phyloP scores from a whole-genome alignment of 108 stramenopile genomes.

The Schizochytrium sp. region DNA sequence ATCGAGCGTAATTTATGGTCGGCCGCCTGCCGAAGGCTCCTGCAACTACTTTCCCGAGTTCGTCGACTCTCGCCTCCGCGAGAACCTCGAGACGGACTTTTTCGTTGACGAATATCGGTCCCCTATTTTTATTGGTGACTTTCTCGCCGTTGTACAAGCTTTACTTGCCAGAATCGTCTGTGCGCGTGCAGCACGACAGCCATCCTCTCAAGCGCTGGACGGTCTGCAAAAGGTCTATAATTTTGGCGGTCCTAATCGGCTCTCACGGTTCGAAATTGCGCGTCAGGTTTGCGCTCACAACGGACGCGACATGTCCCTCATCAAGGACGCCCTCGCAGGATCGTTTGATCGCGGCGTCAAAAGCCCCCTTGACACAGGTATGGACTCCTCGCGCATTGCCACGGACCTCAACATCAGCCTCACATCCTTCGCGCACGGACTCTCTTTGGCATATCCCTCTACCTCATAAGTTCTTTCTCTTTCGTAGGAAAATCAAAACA shows the following conservation, averaged over 20 bases:
- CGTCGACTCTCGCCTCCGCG: background rate
- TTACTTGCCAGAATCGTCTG: background rate
- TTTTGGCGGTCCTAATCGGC: background rate
- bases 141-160: background rate
- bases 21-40: background rate
- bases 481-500: no score
- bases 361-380: background rate
- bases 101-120: background rate
- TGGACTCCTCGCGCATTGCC: background rate
- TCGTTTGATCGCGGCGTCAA: slow-evolving; percentile 1
- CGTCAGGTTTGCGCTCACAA: background rate
- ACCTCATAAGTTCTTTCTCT: no score
- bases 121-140: slow-evolving; percentile 1
- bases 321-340: background rate
- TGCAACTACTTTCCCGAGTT: background rate
- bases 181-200: background rate
- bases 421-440: background rate
- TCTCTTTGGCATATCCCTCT: background rate
- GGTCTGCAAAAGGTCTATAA: background rate
- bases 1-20: background rate
- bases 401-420: background rate
- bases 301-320: background rate
- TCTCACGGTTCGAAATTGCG: background rate
- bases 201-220: background rate
- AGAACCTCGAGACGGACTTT: background rate